phyloP scores from a whole-genome alignment of 2,329 filamentous ascomycete species.

The Didymella exigua region DNA sequence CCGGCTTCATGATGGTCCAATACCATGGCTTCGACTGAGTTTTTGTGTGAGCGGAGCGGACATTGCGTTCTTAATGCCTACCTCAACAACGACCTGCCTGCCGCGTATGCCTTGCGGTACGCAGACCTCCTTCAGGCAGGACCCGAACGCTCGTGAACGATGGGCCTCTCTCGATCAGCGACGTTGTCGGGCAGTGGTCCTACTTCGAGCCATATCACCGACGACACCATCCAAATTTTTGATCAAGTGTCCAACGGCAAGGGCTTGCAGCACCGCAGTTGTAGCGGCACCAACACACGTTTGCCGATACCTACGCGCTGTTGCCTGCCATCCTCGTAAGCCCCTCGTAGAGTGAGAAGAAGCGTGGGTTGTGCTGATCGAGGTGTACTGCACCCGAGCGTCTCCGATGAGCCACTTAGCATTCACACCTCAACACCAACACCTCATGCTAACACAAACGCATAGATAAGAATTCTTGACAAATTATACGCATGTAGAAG shows the following conservation, averaged over 20 bases:
- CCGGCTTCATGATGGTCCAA: background rate
- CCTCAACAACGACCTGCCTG: background rate
- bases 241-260: background rate
- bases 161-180: slow-evolving; percentile 11
- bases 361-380: too few species aligned
- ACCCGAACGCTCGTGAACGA: slow-evolving; percentile 4
- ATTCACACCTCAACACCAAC: too few species aligned
- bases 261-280: background rate
- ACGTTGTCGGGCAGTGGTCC: slow-evolving; percentile 7
- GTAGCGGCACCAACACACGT: background rate
- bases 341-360: too few species aligned
- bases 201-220: background rate
- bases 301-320: background rate
- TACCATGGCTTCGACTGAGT: background rate
- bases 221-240: background rate
- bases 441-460: too few species aligned
- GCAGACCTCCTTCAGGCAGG: background rate
- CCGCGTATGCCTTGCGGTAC: background rate
- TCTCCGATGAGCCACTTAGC: too few species aligned
- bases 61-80: slow-evolving; percentile 5
- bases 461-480: too few species aligned
- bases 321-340: too few species aligned
- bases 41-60: background rate
- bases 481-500: too few species aligned
- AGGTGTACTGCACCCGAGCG: too few species aligned